Evolutionary conservation across 768 basidiomycete species (phyloP), one percentile per base, ranked within the genome.

Genomic region (Pholiota microspora): DNA sequence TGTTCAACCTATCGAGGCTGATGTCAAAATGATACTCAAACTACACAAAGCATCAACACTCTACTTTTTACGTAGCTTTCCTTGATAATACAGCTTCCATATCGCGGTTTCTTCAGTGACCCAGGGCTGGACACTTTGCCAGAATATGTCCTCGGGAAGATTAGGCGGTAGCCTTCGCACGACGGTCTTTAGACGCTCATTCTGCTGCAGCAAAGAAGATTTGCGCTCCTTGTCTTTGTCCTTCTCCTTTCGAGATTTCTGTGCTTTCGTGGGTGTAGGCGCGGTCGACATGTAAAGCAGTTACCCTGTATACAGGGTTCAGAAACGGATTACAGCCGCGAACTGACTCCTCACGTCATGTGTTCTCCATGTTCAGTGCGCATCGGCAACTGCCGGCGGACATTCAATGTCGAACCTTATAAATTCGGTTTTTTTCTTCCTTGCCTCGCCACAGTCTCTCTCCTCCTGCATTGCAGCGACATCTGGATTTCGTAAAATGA

Each of bases 71-170:
- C 80, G 77, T 56, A 83, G 64, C 71, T 92, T 92, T 8, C 91
- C 90, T 1, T 77, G 77, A 62, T 77, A 78, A 63, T 79, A 92
- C 1, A 69, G 60, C 66, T 82, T 89, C 89, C 88, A 93, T 9
- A 71, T 64, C 7, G 80, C 71, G 0, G 86, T 83, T 31, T 92
- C 86, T 15, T 89, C 86, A 1, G 82, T 77, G 13, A 94, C 88
- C 94, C 95, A 98, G 1, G 77, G 66, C 49, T 85, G 77, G 2
- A 94, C 92, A 57, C 90, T 92, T 63, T 88, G 84, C 96, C 96
- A 99, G 72, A 99, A 98, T 50, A 97, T 72, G 2, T 84, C 84
- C 62, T 94, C 94, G 3, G 96, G 96, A 2, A 99, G 77, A 63
- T 94, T 93, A 10, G 95, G 89, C 0, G 96, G 96, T 4, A 98